These are phyloP conservation scores for Fusarium albidum DNA, from an alignment of 2,329 filamentous ascomycete species.

Conservation along the genomic window DNA sequence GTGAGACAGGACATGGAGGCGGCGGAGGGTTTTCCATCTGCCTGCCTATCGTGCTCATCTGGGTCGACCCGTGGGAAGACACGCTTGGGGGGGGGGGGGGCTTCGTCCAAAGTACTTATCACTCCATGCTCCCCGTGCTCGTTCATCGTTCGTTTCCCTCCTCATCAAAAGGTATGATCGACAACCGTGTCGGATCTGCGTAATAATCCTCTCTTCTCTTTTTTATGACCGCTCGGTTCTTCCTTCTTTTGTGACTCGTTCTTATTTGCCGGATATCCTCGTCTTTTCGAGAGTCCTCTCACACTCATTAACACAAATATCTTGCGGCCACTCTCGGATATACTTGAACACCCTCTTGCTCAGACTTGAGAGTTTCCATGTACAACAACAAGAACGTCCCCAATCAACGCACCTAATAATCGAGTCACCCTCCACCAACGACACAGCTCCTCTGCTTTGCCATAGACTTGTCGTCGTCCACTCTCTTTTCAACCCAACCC, in stretches of 20 bases:
- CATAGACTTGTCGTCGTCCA: conserved; percentile 54
- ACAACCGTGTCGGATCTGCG: conserved; percentile 56
- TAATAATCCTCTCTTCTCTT: conserved; percentile 56
- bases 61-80: conserved; percentile 39
- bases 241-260: conserved; percentile 58
- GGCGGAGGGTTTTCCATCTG: conserved; percentile 41
- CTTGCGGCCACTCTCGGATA: conserved; percentile 36
- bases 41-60: conserved; percentile 40
- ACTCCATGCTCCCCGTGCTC: conserved; percentile 54
- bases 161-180: conserved; percentile 55
- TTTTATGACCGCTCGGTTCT: conserved; percentile 59
- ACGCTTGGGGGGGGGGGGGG: too few relatives aligned
- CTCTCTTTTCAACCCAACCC: conserved; percentile 44
- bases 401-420: conserved; percentile 40
- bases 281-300: conserved; percentile 48
- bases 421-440: conserved; percentile 41
- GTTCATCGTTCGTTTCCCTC: conserved; percentile 45
- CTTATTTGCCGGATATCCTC: conserved; percentile 53
- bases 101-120: conserved; percentile 57
- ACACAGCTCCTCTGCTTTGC: conserved; percentile 41
- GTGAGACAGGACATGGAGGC: conserved; percentile 60
- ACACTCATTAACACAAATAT: conserved; percentile 49
- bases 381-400: conserved; percentile 42
- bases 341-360: conserved; percentile 31
- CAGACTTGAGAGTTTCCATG: conserved; percentile 39